Conservation (phyloP, 768 basidiomycete species). For the Tephrocybe sp. region DNA sequence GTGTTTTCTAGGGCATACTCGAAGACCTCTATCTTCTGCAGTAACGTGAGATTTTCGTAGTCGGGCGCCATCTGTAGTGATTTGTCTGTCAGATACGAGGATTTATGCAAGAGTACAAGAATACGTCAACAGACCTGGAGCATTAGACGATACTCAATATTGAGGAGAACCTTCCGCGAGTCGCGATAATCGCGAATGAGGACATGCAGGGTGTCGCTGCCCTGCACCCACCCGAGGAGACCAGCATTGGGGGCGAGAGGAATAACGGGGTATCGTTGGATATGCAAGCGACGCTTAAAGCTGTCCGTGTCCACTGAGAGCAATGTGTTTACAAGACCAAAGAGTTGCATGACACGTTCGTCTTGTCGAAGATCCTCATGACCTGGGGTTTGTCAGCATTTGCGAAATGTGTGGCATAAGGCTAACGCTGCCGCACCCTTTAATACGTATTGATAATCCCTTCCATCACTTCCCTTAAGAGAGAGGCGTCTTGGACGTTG, state of each 20-base stretch:
- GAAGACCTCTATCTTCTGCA: constrained; percentile 99
- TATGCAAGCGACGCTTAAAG: constrained; percentile 94
- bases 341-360: constrained; percentile 98
- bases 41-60: constrained; percentile 89
- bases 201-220: constrained; percentile 94
- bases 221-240: constrained; percentile 92
- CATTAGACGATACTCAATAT: constrained; percentile 99
- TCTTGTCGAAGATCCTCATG: constrained; percentile 99
- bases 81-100: neutral
- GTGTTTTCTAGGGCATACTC: constrained; percentile 98
- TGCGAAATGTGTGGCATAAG: neutral
- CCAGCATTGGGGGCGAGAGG: constrained; percentile 96
- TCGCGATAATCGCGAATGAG: constrained; percentile 96
- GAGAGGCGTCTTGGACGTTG: constrained; percentile 90
- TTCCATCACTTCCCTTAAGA: constrained; percentile 87
- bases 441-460: constrained; percentile 87
- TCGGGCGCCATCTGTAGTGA: constrained; percentile 91
- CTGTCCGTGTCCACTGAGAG: constrained; percentile 91
- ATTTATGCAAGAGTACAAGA: neutral
- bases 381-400: constrained; percentile 48
- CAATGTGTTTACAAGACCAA: constrained; percentile 94
- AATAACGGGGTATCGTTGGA: constrained; percentile 90
- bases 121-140: constrained; percentile 68
- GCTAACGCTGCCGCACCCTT: constrained; percentile 65
- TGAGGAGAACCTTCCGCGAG: constrained; percentile 91